Evolutionary conservation across 2,329 filamentous ascomycete genomes (phyloP).

Genomic region (Teratosphaeriaceae sp.): DNA sequence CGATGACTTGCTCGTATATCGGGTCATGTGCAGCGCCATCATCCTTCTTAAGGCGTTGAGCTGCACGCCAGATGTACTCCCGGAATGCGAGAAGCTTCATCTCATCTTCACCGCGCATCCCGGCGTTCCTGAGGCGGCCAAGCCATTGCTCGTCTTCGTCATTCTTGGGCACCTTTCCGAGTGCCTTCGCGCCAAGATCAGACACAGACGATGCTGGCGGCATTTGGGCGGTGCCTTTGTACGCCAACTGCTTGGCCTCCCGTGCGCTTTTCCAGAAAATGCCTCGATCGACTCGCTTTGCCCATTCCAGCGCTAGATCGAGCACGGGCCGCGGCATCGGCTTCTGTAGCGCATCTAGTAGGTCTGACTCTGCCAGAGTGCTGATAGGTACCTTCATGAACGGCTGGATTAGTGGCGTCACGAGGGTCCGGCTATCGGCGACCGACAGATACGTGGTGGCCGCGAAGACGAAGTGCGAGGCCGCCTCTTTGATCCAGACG

Average conservation of each 20-base stretch:
- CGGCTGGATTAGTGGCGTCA: conserved; percentile 71
- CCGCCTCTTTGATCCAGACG: conserved; percentile 87
- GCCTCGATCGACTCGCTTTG: conserved; percentile 59
- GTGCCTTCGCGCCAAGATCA: conserved; percentile 50
- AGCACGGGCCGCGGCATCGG: conserved; percentile 74
- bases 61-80: conserved; percentile 87
- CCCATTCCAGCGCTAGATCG: conserved; percentile 83
- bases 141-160: conserved; percentile 95
- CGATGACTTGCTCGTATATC: conserved; percentile 61
- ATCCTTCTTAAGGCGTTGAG: conserved; percentile 60
- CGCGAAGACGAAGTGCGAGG: conserved; percentile 73
- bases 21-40: conserved; percentile 35
- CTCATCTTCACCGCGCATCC: conserved; percentile 77
- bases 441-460: conserved; percentile 67
- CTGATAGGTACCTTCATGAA: conserved; percentile 71
- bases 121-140: conserved; percentile 73
- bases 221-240: conserved; percentile 40
- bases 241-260: conserved; percentile 62
- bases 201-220: conserved; percentile 52
- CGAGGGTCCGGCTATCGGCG: conserved; percentile 76
- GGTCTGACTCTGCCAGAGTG: conserved; percentile 61
- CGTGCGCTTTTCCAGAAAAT: conserved; percentile 79
- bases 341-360: conserved; percentile 77
- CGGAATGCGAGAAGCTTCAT: conserved; percentile 77
- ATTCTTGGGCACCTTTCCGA: conserved; percentile 64